phyloP scores from a whole-genome alignment of 1,284 basidiomycete genomes.

The Meripilus lineatus region DNA sequence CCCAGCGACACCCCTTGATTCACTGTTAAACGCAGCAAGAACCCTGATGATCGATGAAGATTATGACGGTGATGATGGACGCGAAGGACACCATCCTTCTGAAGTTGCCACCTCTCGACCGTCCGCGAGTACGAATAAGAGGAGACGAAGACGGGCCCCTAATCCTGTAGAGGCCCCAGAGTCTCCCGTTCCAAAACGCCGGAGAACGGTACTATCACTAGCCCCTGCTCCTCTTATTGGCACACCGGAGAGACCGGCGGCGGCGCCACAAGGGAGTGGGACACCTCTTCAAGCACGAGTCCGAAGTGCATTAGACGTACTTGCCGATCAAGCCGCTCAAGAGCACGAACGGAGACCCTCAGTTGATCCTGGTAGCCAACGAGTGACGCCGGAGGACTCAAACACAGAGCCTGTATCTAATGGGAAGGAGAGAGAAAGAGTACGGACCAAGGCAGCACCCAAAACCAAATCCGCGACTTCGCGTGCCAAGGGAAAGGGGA shows the following conservation, averaged over 20 bases:
- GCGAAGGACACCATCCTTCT: constrained; percentile 17
- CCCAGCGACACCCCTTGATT: constrained; percentile 30
- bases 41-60: constrained; percentile 44
- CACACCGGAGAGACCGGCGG: background rate
- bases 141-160: background rate
- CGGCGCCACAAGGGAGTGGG: background rate
- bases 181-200: constrained; percentile 3
- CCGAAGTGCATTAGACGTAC: constrained; percentile 53
- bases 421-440: too few relatives aligned
- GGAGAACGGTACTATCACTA: background rate
- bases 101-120: background rate
- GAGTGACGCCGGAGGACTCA: too few relatives aligned
- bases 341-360: constrained; percentile 23
- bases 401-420: too few relatives aligned
- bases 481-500: too few relatives aligned
- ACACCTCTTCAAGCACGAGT: constrained; percentile 9
- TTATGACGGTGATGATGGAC: constrained; percentile 26
- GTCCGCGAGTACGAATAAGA: background rate
- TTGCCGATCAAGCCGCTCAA: constrained; percentile 65
- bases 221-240: background rate
- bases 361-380: too few relatives aligned
- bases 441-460: too few relatives aligned
- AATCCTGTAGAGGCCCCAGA: background rate
- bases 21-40: constrained; percentile 56
- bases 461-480: too few relatives aligned